These are phyloP conservation scores for Ceratocystis eucalypticola DNA, from an alignment of 2,329 filamentous ascomycete species.

Conservation along the genomic window DNA sequence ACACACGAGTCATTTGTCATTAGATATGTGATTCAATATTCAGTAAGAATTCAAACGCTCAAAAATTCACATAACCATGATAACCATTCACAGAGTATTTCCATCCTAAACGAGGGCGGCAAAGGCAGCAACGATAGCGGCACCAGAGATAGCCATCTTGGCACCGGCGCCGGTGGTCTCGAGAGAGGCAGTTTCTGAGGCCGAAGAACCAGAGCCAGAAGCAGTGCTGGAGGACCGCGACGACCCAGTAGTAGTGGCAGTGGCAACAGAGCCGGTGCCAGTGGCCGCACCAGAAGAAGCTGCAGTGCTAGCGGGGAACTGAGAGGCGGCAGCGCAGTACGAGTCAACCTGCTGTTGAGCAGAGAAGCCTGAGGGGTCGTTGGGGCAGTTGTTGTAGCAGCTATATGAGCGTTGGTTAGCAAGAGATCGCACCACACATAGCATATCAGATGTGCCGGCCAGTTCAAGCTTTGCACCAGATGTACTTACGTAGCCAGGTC, in stretches of 20 bases:
- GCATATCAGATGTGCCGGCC: too few relatives aligned
- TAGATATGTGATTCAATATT: not conserved
- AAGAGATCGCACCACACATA: too few relatives aligned
- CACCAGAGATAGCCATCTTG: constrained; percentile 27
- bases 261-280: constrained; percentile 18
- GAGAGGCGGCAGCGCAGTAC: constrained; percentile 35
- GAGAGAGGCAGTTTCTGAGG: constrained; percentile 23
- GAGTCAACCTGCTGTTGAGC: constrained; percentile 30
- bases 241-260: constrained; percentile 21
- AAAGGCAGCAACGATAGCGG: constrained; percentile 29
- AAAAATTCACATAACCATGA: not conserved
- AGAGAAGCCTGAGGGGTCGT: constrained; percentile 29
- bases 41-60: not conserved
- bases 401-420: constrained; percentile 23
- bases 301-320: constrained; percentile 28
- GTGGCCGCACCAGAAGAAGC: constrained; percentile 21
- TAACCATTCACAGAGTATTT: not conserved
- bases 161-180: constrained; percentile 25
- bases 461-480: too few relatives aligned
- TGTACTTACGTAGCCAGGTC: constrained; percentile 34
- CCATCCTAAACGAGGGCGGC: constrained; percentile 28
- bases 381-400: constrained; percentile 45
- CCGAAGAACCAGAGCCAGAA: constrained; percentile 20
- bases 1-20: not conserved
- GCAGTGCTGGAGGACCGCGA: constrained; percentile 20